Conservation (phyloP, 2,329 filamentous ascomycete species). For the Phaeoacremonium minimum region DNA sequence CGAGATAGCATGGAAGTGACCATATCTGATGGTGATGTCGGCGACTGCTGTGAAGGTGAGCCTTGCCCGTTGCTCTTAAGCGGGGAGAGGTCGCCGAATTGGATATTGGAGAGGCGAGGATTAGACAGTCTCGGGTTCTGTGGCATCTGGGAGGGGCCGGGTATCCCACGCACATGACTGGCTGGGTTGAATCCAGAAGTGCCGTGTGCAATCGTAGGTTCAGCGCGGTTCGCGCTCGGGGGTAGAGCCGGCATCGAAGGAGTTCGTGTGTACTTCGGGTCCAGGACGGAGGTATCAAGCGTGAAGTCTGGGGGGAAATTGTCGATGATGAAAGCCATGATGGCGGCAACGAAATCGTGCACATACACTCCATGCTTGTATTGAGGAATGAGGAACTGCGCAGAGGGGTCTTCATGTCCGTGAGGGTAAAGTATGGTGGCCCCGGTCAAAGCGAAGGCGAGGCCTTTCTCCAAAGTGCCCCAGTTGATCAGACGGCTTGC, state of each 20-base stretch:
- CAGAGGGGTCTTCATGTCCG: conserved; percentile 11
- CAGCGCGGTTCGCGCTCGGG: conserved; percentile 4
- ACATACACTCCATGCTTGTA: conserved; percentile 33
- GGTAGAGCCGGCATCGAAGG: conserved; percentile 7
- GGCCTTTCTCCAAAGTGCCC: conserved; percentile 56
- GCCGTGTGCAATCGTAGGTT: conserved; percentile 12
- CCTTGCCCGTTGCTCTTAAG: conserved; percentile 27
- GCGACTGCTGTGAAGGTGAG: conserved; percentile 25
- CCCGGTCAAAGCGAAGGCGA: conserved; percentile 51
- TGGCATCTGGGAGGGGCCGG: conserved; percentile 8
- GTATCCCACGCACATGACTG: background rate
- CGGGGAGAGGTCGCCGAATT: conserved; percentile 21
- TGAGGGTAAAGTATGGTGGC: conserved; percentile 13
- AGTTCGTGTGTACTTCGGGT: conserved; percentile 18
- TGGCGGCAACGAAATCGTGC: conserved; percentile 39
- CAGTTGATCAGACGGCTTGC: conserved; percentile 55
- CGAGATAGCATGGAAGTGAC: conserved; percentile 55
- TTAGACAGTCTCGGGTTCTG: conserved; percentile 13
- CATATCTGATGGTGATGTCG: no score
- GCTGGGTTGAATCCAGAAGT: no score
- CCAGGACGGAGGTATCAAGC: conserved; percentile 36
- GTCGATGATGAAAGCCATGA: conserved; percentile 44
- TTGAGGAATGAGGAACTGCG: conserved; percentile 15
- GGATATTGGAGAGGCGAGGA: conserved; percentile 17
- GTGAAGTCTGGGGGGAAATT: conserved; percentile 49